phyloP scores from a whole-genome alignment of 2,329 filamentous ascomycete genomes.

The Botryotinia calthae region DNA sequence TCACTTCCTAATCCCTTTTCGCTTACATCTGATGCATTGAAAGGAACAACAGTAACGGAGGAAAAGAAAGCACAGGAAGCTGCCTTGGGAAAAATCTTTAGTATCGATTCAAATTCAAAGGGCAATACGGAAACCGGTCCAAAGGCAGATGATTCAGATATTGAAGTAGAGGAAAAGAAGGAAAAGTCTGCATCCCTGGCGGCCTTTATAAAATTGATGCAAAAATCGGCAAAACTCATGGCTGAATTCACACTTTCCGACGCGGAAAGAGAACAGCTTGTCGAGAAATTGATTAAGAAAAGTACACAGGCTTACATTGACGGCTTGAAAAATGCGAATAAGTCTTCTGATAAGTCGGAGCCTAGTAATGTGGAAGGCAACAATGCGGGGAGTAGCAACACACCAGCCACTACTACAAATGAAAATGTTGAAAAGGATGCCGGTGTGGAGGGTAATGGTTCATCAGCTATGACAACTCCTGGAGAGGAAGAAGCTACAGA shows the following conservation, averaged over 20 bases:
- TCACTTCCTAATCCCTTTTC: slow-evolving; percentile 34
- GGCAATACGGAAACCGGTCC: background rate
- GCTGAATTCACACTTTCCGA: background rate
- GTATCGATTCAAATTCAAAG: slow-evolving; percentile 42
- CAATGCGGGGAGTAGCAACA: background rate
- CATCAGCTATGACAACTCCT: background rate
- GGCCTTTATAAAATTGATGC: background rate
- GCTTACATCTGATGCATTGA: slow-evolving; percentile 46
- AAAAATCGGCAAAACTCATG: background rate
- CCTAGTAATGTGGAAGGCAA: slow-evolving; percentile 23
- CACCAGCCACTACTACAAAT: background rate
- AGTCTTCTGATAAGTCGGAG: slow-evolving; percentile 18
- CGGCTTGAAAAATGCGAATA: background rate
- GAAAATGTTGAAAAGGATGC: slow-evolving; percentile 15
- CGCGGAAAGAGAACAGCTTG: background rate
- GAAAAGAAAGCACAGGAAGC: slow-evolving; percentile 55
- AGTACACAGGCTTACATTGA: background rate
- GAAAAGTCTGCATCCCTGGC: slow-evolving; percentile 11
- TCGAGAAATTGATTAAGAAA: background rate
- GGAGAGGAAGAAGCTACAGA: background rate
- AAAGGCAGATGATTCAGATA: slow-evolving; percentile 6
- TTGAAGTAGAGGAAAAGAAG: slow-evolving; percentile 12
- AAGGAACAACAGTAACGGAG: slow-evolving; percentile 49
- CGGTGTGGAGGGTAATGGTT: slow-evolving; percentile 25
- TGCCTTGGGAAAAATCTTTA: slow-evolving; percentile 53